Percentiles rank a stretch among this genome's conserved stretches.
Evolutionary conservation across 2,329 filamentous ascomycete species (phyloP).

Genomic region (Coleophoma crateriformis): DNA sequence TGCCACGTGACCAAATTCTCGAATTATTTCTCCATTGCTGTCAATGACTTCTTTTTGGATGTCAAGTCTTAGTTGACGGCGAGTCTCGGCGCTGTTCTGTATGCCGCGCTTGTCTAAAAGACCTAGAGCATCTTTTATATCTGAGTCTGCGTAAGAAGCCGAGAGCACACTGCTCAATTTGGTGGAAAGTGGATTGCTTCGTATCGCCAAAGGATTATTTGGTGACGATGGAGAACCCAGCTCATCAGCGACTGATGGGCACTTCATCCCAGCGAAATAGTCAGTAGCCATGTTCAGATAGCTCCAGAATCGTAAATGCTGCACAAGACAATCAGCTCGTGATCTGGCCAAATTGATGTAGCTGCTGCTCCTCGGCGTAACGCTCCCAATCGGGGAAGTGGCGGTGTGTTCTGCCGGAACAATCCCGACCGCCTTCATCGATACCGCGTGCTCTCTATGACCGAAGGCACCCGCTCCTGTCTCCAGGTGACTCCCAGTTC

Average conservation of each 20-base stretch:
- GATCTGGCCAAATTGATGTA: too few relatives aligned
- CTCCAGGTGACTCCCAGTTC: too few relatives aligned
- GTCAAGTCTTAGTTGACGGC: constrained; percentile 74
- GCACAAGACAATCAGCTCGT: too few relatives aligned
- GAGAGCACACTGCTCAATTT: constrained; percentile 84
- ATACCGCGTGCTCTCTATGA: too few relatives aligned
- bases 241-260: constrained; percentile 16
- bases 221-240: constrained; percentile 15
- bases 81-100: constrained; percentile 69
- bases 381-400: too few relatives aligned
- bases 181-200: constrained; percentile 62
- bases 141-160: constrained; percentile 85
- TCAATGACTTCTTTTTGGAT: constrained; percentile 90
- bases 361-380: too few relatives aligned
- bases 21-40: constrained; percentile 83
- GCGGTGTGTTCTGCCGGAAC: too few relatives aligned
- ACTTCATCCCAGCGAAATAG: constrained; percentile 18
- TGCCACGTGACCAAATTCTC: constrained; percentile 83
- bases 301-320: too few relatives aligned
- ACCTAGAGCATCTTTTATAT: constrained; percentile 79
- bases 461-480: too few relatives aligned
- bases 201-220: constrained; percentile 19
- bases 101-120: constrained; percentile 70
- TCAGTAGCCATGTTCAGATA: constrained; percentile 18
- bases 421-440: too few relatives aligned